Evolutionary conservation across 208 protist genomes (phyloP).

Genomic region (Leishmania martiniquensis): DNA sequence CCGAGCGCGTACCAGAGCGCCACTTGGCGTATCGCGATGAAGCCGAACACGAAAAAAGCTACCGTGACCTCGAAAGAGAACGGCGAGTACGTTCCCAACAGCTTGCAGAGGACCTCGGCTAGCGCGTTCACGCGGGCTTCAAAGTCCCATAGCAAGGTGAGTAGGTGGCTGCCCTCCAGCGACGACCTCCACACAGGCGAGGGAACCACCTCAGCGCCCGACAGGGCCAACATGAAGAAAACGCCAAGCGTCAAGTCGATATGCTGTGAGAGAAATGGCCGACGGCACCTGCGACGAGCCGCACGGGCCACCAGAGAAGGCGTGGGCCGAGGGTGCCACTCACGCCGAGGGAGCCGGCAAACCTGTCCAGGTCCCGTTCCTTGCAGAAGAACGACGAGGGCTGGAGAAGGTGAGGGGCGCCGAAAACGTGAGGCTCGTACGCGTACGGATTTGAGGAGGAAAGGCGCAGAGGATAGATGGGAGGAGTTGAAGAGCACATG

Average conservation of each 20-base stretch:
- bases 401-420: not conserved
- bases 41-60: constrained; percentile 2
- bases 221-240: not conserved
- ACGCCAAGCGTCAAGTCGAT: not conserved
- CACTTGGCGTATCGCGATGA: constrained; percentile 14
- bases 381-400: too few relatives aligned
- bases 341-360: too few relatives aligned
- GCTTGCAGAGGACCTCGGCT: not conserved
- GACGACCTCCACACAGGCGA: not conserved
- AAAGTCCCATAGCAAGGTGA: not conserved
- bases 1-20: constrained; percentile 6
- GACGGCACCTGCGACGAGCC: not conserved
- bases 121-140: constrained; percentile 15
- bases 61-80: constrained; percentile 17
- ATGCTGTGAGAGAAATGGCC: not conserved
- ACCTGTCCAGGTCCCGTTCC: too few relatives aligned
- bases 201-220: not conserved
- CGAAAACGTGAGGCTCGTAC: not conserved
- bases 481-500: too few relatives aligned
- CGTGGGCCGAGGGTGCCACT: too few relatives aligned
- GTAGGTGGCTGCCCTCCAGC: constrained; percentile 3
- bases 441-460: not conserved
- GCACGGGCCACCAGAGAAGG: too few relatives aligned
- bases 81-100: constrained; percentile 8
- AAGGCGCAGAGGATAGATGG: not conserved